Base-by-base conservation (phyloP, 768 basidiomycete species). In the Leccinum aurantiacum region DNA sequence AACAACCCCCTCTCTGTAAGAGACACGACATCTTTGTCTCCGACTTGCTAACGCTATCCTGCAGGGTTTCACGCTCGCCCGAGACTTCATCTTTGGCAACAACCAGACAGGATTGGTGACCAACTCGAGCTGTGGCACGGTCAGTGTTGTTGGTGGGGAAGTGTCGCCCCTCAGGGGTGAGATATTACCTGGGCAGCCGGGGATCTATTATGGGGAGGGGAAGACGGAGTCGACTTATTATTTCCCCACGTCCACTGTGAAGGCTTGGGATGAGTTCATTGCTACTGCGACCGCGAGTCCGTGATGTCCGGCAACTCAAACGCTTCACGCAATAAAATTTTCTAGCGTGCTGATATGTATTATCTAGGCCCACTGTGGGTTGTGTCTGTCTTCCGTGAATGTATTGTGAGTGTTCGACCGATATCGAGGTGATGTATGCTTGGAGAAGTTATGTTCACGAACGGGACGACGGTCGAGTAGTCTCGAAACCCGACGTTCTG, bases 51-150 rank as follows among this genome's bases (percentile, higher is more conserved):
- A 67, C 24, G 2, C 3, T 3, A 1, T 11, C 0, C 0, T 41
- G 57, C 31, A 90, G 89, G 86, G 84, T 1, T 78, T 81, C 65
- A 79, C 79, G 5, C 83, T 90, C 66, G 66, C 80, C 10, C 81
- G 84, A 24, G 86, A 90, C 63, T 90, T 89, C 63, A 76, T 90
- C 38, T 73, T 90, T n/a, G 88, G 89, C 3, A 75, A 72, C 58
- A 87, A 88, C 69, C 60, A 74, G 48, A 85, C 84, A 1, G 89
- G 88, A 0, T 75, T 82, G 8, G 49, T 51, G 44, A 75, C 69
- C 9, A 71, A 68, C 7, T 67, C 63, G 2, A 55, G 54, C 51
- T 70, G 64, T 0, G 74, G 70, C 25, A 3, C 38, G 1, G 67
- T 65, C 33, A 62, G 65, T 2, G 80, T 81, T 7, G 61, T 79